Evolutionary conservation across 768 basidiomycete species (phyloP).

Genomic region (Trametes gibbosa): DNA sequence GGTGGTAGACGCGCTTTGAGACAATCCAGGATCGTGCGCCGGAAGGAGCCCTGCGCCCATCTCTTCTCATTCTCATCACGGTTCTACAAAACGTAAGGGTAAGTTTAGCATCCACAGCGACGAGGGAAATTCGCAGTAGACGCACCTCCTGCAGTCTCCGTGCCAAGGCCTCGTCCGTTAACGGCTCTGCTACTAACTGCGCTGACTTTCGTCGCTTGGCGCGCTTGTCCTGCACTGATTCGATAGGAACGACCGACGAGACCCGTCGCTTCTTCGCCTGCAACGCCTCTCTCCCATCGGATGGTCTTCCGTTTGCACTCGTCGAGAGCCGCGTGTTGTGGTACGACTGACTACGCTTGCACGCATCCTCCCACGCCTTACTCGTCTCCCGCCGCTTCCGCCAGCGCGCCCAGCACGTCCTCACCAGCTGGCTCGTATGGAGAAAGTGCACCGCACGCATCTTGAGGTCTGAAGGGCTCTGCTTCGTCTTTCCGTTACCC

Average conservation of each 20-base stretch:
- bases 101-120: not conserved
- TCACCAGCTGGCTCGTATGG: conserved; percentile 32
- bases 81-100: conserved; percentile 44
- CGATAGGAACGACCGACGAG: conserved; percentile 14
- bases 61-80: conserved; percentile 67
- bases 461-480: conserved; percentile 6
- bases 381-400: conserved; percentile 2
- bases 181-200: conserved; percentile 46
- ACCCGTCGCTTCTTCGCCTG: conserved; percentile 28
- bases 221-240: conserved; percentile 30
- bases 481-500: conserved; percentile 9
- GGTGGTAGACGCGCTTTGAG: conserved; percentile 32
- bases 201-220: conserved; percentile 34
- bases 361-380: conserved; percentile 58
- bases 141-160: conserved; percentile 66
- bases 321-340: conserved; percentile 35
- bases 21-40: conserved; percentile 42
- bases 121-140: not conserved
- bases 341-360: conserved; percentile 58
- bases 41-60: conserved; percentile 75
- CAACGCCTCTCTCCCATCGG: not conserved
- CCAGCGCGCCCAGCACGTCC: conserved; percentile 28
- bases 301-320: conserved; percentile 17
- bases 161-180: conserved; percentile 64
- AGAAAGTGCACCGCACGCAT: conserved; percentile 2